Evolutionary conservation across 2,329 filamentous ascomycete species (phyloP).

Genomic region (Fusarium nelsonii): DNA sequence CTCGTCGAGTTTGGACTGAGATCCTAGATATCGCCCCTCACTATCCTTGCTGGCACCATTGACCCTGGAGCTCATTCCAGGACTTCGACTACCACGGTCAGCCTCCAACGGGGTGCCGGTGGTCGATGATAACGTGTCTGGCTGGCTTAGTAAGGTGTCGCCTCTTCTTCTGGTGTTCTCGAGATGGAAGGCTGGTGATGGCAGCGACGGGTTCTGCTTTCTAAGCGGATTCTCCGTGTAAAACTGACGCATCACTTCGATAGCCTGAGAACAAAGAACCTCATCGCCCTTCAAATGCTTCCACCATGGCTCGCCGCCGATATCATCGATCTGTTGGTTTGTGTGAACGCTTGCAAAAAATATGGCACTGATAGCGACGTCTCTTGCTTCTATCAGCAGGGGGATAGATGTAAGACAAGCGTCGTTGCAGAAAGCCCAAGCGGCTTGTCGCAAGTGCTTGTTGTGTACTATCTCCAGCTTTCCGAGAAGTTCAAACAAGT

Average conservation of each 20-base stretch:
- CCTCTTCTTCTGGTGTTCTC: slow-evolving; percentile 67
- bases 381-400: slow-evolving; percentile 80
- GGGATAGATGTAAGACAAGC: slow-evolving; percentile 86
- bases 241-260: slow-evolving; percentile 79
- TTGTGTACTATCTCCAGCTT: slow-evolving; percentile 81
- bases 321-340: slow-evolving; percentile 79
- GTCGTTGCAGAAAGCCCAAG: slow-evolving; percentile 96
- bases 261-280: slow-evolving; percentile 76
- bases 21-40: slow-evolving; percentile 52
- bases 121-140: slow-evolving; percentile 61
- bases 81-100: slow-evolving; percentile 64
- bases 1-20: slow-evolving; percentile 51
- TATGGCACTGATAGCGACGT: slow-evolving; percentile 86
- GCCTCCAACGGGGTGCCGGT: slow-evolving; percentile 62
- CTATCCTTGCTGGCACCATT: slow-evolving; percentile 57
- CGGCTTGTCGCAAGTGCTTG: slow-evolving; percentile 83
- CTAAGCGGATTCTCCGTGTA: slow-evolving; percentile 73
- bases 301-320: slow-evolving; percentile 88
- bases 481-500: slow-evolving; percentile 83
- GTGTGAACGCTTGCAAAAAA: slow-evolving; percentile 87
- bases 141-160: slow-evolving; percentile 57
- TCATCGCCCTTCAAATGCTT: slow-evolving; percentile 78
- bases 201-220: slow-evolving; percentile 66
- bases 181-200: slow-evolving; percentile 68
- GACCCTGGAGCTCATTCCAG: slow-evolving; percentile 57